Evolutionary conservation across 768 basidiomycete genomes (phyloP), one percentile per base, ranked within the genome.

Genomic region (Russula griseocarnosa): DNA sequence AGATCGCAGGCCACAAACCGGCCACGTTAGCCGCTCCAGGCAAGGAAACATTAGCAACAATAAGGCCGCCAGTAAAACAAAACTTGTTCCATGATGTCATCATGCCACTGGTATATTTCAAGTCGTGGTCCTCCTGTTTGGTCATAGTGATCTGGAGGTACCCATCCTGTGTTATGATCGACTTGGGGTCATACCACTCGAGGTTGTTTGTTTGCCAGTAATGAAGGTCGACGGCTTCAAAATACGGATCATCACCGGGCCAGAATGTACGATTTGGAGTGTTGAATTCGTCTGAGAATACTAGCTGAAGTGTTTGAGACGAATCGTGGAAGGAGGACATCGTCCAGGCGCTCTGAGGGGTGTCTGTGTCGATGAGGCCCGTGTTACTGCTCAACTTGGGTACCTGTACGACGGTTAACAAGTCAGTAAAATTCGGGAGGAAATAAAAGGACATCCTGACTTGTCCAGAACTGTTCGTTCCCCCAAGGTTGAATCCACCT

Each of bases 251-350:
- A 68, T 83, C 81, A 49, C 91, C 92, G 55, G 86, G 87, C 73
- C 88, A 92, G 73, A 95, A 95, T 0, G 88, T 82, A 44, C 94
- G 84, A 14, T 88, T 87, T 1, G 87, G 85, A 9, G 75, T 76
- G 60, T 96, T 86, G 75, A 96, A 96, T 74, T 96, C 94, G 73
- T 96, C 94, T 55, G 88, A 90, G 72, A 92, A 95, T 5, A 93
- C 84, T 14, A 96, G 79, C 63, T 87, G 84, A 76, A 87, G 70
- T 69, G 81, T 57, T 61, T 81, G 83, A 52, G 77, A 74, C 5
- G 88, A 86, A 67, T 91, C 87, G 40, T 78, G 76, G 69, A 84
- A 79, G 5, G 86, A 84, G 0, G 79, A 30, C 69, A 82, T 78
- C 62, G 76, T 76, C 75, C 83, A 79, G 11, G 77, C 87, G 0